Conservation (phyloP, 805 yeast genomes). For the Jamesozyma lodderae region DNA sequence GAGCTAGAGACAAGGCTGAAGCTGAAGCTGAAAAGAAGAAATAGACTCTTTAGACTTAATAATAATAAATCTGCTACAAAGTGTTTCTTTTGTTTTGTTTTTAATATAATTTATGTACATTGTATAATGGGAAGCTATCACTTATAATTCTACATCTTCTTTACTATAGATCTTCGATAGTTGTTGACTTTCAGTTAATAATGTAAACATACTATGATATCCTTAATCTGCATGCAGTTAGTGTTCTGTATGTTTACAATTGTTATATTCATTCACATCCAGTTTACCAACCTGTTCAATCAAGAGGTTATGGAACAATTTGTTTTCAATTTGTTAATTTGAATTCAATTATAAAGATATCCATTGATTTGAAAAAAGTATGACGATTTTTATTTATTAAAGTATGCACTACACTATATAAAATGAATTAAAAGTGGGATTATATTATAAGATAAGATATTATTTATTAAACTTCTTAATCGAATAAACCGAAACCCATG, state of each 20-base stretch:
- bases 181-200: too few relatives aligned
- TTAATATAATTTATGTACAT: conserved; percentile 23
- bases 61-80: conserved; percentile 1
- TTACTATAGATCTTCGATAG: conserved; percentile 5
- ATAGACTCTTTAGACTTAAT: conserved; percentile 37
- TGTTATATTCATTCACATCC: too few relatives aligned
- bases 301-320: too few relatives aligned
- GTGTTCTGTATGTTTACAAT: too few relatives aligned
- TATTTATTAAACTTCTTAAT: conserved; percentile 36
- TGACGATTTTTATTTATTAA: conserved; percentile 1
- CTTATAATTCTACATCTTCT: conserved; percentile 20
- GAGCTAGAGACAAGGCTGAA: conserved; percentile 94
- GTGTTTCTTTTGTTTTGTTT: conserved; percentile 10
- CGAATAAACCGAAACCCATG: conserved; percentile 90
- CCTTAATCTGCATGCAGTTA: too few relatives aligned
- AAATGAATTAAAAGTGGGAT: background rate
- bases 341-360: background rate
- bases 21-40: conserved; percentile 99
- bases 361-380: background rate
- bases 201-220: too few relatives aligned
- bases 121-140: conserved; percentile 30
- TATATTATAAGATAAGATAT: background rate
- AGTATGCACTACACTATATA: conserved; percentile 3
- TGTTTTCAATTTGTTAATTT: too few relatives aligned
- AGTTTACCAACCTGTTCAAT: too few relatives aligned